Base-by-base conservation (phyloP, 192 early-diverging fungal species). In the Borealophlyctis nickersoniae region DNA sequence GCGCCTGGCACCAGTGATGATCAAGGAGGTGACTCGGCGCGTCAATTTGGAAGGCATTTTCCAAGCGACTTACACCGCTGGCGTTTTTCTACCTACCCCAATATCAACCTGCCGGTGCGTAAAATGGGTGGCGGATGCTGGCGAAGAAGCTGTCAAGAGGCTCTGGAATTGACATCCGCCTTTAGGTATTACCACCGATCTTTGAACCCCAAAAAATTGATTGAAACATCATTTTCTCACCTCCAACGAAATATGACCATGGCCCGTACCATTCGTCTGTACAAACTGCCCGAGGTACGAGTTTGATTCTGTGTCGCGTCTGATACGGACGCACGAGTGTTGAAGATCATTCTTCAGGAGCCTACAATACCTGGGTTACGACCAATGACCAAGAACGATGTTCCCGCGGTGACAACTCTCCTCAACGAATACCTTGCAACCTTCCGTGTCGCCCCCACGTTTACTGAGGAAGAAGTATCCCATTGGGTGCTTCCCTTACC, bases 51-150 rank as follows among this genome's bases (percentile, higher is more conserved):
- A 88, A 59, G 93, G 92, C 29, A 92, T 95, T 52, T 99, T 98
- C 87, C 97, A 99, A 75, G 97, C 97, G 28, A 89, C 92, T 4
- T 99, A 98, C 76, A 99, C 97, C 36, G 94, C 90, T 16, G 97
- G 97, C 33, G 82, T 87, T 26, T 83, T 88, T 53, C 70, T 99
- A 55, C 97, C 97, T 24, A 97, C 88, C 71, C 93, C 97, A 0
- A 73, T 99, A 36, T 69, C 90, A 4, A 89, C 81, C 1, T 76
- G 71, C 72, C 84, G 88, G 56, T 95, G 92, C 50, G 69, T 23
- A 35, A 19, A 16, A 13, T 70, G 49, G 61, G 28, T 34, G 23
- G n/a, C n/a, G n/a, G n/a, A n/a, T n/a, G n/a, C n/a, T n/a, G n/a
- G n/a, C n/a, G n/a, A 45, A 45, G 39, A 19, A 45, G 19, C 39